Percentiles rank a stretch among this genome's conserved stretches.
Conservation (phyloP, 345 rosid species). For the Camelina neglecta region DNA sequence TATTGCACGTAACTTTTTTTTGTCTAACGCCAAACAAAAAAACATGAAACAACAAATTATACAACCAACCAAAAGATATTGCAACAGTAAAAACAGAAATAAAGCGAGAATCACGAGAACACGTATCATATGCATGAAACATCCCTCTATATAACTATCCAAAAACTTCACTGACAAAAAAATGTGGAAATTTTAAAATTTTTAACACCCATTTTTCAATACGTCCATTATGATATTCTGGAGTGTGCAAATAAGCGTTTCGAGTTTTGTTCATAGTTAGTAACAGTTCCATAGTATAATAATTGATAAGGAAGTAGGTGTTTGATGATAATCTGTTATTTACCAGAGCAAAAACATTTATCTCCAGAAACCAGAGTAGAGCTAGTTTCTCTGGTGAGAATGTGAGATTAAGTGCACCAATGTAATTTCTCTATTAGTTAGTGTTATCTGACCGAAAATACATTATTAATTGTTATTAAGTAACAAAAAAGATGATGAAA, state of each 20-base stretch:
- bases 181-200: neutral
- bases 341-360: no score
- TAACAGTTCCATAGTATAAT: neutral
- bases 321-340: no score
- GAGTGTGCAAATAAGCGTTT: neutral
- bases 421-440: no score
- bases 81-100: neutral
- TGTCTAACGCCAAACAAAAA: neutral
- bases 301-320: no score
- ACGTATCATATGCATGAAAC: slow-evolving; percentile 15
- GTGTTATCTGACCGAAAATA: no score
- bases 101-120: slow-evolving; percentile 29
- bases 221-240: neutral
- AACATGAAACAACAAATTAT: neutral
- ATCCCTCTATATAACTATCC: neutral
- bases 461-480: no score
- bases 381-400: no score
- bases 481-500: no score
- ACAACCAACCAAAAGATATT: neutral
- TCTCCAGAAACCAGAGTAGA: no score
- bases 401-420: no score
- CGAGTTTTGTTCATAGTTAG: neutral
- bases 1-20: neutral
- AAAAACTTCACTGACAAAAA: neutral
- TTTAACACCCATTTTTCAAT: neutral